These are phyloP conservation scores for Hericium rajendrae DNA, from an alignment of 768 basidiomycete species.

Conservation along the genomic window DNA sequence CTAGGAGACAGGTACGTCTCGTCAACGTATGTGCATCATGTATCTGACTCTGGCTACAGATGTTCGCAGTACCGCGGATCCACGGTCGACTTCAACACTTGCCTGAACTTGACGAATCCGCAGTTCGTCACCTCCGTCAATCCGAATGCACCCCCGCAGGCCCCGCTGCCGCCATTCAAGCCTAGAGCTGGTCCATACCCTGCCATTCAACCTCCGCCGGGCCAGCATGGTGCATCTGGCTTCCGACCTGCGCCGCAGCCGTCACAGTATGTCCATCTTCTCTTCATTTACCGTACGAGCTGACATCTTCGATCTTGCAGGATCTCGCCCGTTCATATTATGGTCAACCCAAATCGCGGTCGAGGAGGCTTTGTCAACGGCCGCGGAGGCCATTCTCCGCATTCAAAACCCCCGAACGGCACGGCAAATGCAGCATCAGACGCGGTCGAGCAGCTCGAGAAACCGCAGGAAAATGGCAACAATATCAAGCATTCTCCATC, in stretches of 20 bases:
- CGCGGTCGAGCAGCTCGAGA: not conserved
- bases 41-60: slow-evolving; percentile 26
- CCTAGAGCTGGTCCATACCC: slow-evolving; percentile 63
- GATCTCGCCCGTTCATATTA: slow-evolving; percentile 48
- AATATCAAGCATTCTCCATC: slow-evolving; percentile 8
- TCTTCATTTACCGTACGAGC: not conserved
- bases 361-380: slow-evolving; percentile 23
- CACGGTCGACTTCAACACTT: slow-evolving; percentile 77
- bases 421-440: not conserved
- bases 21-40: slow-evolving; percentile 9
- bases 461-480: slow-evolving; percentile 8
- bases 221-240: slow-evolving; percentile 47
- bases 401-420: slow-evolving; percentile 15
- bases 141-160: slow-evolving; percentile 40
- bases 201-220: slow-evolving; percentile 41
- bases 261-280: slow-evolving; percentile 22
- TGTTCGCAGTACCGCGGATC: slow-evolving; percentile 91
- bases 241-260: slow-evolving; percentile 45
- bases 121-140: slow-evolving; percentile 79
- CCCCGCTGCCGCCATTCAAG: slow-evolving; percentile 44
- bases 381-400: slow-evolving; percentile 5
- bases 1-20: slow-evolving; percentile 63
- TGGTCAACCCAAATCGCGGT: slow-evolving; percentile 66
- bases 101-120: slow-evolving; percentile 78
- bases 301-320: slow-evolving; percentile 18